phyloP scores from a whole-genome alignment of 2,329 filamentous ascomycete species.

The Aspergillus sp. region DNA sequence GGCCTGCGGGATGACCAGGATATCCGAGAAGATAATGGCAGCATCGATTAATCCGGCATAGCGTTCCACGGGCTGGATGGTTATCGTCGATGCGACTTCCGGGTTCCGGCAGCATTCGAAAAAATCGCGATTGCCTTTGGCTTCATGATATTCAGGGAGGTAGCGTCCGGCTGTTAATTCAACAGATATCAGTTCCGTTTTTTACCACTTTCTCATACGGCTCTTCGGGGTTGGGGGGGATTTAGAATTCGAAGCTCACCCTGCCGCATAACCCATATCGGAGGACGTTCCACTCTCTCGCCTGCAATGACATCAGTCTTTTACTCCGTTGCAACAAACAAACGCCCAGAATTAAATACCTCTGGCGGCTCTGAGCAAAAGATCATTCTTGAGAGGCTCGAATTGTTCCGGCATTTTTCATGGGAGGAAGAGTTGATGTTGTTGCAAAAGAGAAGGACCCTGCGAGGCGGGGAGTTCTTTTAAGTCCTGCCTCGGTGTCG shows the following conservation, averaged over 20 bases:
- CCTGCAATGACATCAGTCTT: constrained; percentile 45
- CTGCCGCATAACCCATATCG: constrained; percentile 99
- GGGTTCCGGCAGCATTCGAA: constrained; percentile 95
- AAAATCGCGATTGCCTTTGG: constrained; percentile 84
- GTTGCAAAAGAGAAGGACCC: constrained; percentile 12
- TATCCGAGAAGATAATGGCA: constrained; percentile 98
- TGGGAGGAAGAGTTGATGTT: constrained; percentile 5
- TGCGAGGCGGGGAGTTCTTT: constrained; percentile 11
- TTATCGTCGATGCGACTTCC: constrained; percentile 86
- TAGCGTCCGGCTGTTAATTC: constrained; percentile 71
- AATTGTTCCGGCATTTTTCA: constrained; percentile 61
- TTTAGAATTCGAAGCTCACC: constrained; percentile 45
- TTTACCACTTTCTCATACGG: neutral
- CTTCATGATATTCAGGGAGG: constrained; percentile 94
- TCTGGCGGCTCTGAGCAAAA: constrained; percentile 80
- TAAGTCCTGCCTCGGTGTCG: neutral
- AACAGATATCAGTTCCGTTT: neutral
- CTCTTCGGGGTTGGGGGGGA: too few relatives aligned
- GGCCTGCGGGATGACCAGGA: constrained; percentile 92
- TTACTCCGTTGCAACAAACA: neutral
- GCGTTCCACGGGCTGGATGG: constrained; percentile 88
- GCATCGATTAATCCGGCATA: constrained; percentile 86
- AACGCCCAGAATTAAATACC: constrained; percentile 45
- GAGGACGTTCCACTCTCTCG: constrained; percentile 81
- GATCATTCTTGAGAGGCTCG: constrained; percentile 80